phyloP scores from a whole-genome alignment of 805 yeast genomes.

The Candida ponderosae region DNA sequence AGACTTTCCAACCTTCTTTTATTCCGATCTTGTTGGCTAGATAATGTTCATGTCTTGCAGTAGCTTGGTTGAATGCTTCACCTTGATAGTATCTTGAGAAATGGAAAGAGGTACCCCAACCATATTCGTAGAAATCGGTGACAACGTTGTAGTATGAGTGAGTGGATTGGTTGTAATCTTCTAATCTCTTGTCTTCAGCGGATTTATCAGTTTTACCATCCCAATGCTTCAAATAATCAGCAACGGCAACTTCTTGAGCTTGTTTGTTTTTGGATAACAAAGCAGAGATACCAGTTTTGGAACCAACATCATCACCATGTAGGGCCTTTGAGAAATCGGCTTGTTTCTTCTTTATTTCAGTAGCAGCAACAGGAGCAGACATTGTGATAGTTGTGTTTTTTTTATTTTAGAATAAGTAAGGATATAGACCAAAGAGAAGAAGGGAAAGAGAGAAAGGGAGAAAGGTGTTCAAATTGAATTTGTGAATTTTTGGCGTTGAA shows the following conservation, averaged over 20 bases:
- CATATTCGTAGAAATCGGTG: slow-evolving; percentile 97
- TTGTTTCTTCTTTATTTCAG: slow-evolving; percentile 28
- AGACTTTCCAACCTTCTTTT: slow-evolving; percentile 71
- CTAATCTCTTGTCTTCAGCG: slow-evolving; percentile 66
- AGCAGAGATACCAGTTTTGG: slow-evolving; percentile 68
- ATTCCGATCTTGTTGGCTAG: slow-evolving; percentile 83
- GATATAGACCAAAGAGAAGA: no score
- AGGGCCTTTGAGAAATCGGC: slow-evolving; percentile 71
- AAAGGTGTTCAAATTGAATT: no score
- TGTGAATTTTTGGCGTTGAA: no score
- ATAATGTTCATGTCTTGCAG: slow-evolving; percentile 96
- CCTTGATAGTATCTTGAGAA: slow-evolving; percentile 91
- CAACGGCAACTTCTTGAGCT: slow-evolving; percentile 77
- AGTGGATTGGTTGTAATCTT: slow-evolving; percentile 84
- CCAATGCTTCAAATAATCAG: slow-evolving; percentile 95
- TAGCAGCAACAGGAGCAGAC: not conserved
- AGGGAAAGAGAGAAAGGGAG: not conserved
- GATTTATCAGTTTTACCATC: slow-evolving; percentile 76
- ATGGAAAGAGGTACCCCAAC: slow-evolving; percentile 99
- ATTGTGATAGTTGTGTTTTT: not conserved
- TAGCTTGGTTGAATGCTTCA: slow-evolving; percentile 88
- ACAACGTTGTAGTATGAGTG: slow-evolving; percentile 95
- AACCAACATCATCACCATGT: slow-evolving; percentile 69
- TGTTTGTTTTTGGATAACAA: slow-evolving; percentile 66
- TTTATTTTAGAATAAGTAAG: no score